Percentiles rank a stretch among this genome's conserved stretches.
These are phyloP conservation scores for Mariannaea elegans DNA, from an alignment of 2,329 filamentous ascomycete genomes.

Conservation along the genomic window DNA sequence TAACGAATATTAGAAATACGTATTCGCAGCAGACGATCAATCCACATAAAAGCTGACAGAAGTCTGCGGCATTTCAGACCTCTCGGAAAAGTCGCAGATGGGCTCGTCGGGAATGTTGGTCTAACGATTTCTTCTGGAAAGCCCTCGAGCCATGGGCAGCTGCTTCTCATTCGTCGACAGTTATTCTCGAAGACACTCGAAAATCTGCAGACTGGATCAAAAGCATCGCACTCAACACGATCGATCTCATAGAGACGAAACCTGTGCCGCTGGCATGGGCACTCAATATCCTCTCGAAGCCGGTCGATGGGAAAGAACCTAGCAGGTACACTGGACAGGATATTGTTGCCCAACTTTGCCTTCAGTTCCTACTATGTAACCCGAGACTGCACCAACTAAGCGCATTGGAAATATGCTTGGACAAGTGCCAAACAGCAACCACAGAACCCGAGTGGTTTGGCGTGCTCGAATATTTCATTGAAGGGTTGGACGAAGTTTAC, in stretches of 20 bases:
- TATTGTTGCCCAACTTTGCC: neutral
- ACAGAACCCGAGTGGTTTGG: neutral
- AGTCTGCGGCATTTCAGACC: neutral
- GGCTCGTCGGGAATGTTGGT: neutral
- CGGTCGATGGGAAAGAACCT: neutral
- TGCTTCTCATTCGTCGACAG: neutral
- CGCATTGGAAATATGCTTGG: neutral
- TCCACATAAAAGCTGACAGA: neutral
- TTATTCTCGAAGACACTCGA: neutral
- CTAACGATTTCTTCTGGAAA: neutral
- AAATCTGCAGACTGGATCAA: neutral
- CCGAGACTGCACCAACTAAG: neutral
- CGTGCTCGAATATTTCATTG: neutral
- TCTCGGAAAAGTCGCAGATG: neutral
- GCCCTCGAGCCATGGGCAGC: neutral
- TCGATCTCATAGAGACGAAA: neutral
- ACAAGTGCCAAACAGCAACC: neutral
- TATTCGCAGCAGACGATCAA: neutral
- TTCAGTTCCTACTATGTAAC: neutral
- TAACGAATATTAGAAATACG: neutral
- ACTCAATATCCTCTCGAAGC: neutral
- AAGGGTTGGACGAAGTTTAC: neutral
- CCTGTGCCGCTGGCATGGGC: neutral
- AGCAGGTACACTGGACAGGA: neutral
- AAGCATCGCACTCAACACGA: neutral